phyloP scores from a whole-genome alignment of 1,284 basidiomycete species.

The Exsudoporus floridanus region DNA sequence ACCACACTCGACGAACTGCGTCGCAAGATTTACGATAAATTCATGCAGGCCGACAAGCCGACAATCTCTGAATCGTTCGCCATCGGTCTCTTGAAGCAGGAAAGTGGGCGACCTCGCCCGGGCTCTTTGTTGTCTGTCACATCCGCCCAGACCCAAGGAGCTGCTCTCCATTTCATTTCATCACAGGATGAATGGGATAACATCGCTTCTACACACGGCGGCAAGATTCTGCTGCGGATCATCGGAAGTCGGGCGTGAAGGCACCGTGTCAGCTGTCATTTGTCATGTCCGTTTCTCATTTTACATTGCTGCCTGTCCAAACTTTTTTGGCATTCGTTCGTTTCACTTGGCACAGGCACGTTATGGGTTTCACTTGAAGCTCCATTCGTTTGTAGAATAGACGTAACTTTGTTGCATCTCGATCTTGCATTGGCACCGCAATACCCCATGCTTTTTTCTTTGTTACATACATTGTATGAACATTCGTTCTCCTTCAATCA shows the following conservation, averaged over 20 bases:
- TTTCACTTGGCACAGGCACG: constrained; percentile 14
- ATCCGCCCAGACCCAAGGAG: constrained; percentile 10
- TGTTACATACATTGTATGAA: too few relatives aligned
- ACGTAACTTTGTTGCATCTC: neutral
- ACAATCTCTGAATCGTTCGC: constrained; percentile 53
- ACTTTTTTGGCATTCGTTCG: constrained; percentile 3
- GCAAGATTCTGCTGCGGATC: constrained; percentile 34
- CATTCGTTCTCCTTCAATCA: constrained; percentile 2
- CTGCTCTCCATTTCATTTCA: constrained; percentile 37
- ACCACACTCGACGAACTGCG: constrained; percentile 52
- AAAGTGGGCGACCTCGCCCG: constrained; percentile 32
- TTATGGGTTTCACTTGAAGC: neutral
- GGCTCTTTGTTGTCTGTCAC: constrained; percentile 40
- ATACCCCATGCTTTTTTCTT: too few relatives aligned
- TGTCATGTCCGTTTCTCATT: neutral
- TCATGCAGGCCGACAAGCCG: constrained; percentile 56
- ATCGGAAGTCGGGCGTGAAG: constrained; percentile 33
- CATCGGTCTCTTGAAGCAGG: constrained; percentile 46
- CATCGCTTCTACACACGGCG: constrained; percentile 27
- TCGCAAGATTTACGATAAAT: constrained; percentile 58
- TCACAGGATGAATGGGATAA: constrained; percentile 44
- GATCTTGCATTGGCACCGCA: too few relatives aligned
- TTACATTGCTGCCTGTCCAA: constrained; percentile 7
- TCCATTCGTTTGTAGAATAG: constrained; percentile 1
- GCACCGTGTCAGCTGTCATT: neutral